Base-by-base conservation (phyloP, 164 flowering plant species). In the Euptelea pleiosperma region DNA sequence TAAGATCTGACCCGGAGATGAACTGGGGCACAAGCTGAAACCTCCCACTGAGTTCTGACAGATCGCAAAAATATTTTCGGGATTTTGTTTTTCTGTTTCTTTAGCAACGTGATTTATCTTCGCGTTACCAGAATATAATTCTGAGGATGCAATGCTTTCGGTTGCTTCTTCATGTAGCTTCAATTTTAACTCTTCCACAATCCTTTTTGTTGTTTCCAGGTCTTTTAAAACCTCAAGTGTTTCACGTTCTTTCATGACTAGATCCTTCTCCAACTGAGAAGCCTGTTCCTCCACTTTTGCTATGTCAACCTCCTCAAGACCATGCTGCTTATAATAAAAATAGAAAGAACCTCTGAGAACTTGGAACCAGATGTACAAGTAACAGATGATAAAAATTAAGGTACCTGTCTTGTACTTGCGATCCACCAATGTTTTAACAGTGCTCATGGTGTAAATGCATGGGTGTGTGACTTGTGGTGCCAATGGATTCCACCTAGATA, bases 151-250 rank as follows among this genome's bases (percentile, higher is more conserved):
- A 66, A 42, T 55, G 28, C 48, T 66, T 49, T 79, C 89, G 50
- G 76, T 57, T 46, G 79, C 55, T 75, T 81, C 91, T 35, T 80
- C 82, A 60, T 75, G 86, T 18, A 93, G 72, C 77, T 77, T 82
- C 25, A 46, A 29, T 60, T 84, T 93, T 18, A 93, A 60, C 25
- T 83, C 89, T 55, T 81, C 99, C 1, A 85, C 79, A 15, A 65
- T 51, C 65, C 60, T 66, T 68, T 85, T 93, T 4, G 99, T 85
- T 8, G 64, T 18, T 67, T 90, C 95, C 36, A 93, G 76, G 58
- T 88, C 95, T 64, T 86, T 85, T 24, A 90, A 66, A 28, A 93
- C 88, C 48, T 83, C 81, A 29, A 90, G 70, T 8, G 97, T 84
- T 67, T 93, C 99, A 64, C 75, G 73, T 72, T 93, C 97, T 77